Percentiles rank a stretch among this genome's conserved stretches.
These are phyloP conservation scores for Nannochloris sp. DNA, from an alignment of 139 green algal genomes.

Conservation along the genomic window DNA sequence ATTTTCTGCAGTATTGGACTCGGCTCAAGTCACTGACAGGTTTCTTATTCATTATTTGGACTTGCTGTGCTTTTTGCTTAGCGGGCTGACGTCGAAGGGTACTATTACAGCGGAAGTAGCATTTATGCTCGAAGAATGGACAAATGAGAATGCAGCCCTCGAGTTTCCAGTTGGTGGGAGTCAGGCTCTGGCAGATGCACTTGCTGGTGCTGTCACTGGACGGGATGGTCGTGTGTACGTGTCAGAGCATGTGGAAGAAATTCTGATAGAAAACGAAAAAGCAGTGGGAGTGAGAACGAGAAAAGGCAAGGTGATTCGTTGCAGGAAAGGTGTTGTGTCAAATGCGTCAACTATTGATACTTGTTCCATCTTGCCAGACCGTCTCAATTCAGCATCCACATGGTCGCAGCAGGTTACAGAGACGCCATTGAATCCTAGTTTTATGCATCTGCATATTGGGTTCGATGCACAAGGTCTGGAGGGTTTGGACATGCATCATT, in stretches of 20 bases:
- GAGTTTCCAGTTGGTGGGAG: slow-evolving; percentile 89
- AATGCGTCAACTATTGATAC: slow-evolving; percentile 89
- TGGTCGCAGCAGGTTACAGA: slow-evolving; percentile 26
- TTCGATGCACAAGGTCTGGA: slow-evolving; percentile 63
- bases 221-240: slow-evolving; percentile 63
- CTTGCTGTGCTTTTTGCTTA: slow-evolving; percentile 93
- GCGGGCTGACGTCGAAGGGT: slow-evolving; percentile 73
- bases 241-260: slow-evolving; percentile 70
- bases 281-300: slow-evolving; percentile 31
- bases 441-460: slow-evolving; percentile 97
- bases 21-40: slow-evolving; percentile 44
- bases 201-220: slow-evolving; percentile 72
- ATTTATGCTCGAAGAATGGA: slow-evolving; percentile 82
- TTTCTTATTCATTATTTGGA: slow-evolving; percentile 93
- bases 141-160: slow-evolving; percentile 54
- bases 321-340: slow-evolving; percentile 52
- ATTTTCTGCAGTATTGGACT: slow-evolving; percentile 63
- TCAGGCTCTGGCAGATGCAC: slow-evolving; percentile 75
- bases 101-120: slow-evolving; percentile 90
- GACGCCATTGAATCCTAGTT: slow-evolving; percentile 67
- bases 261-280: slow-evolving; percentile 64
- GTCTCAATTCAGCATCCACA: not conserved
- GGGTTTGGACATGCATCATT: slow-evolving; percentile 89
- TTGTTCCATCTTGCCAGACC: slow-evolving; percentile 56
- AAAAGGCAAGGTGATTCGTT: not conserved